These are phyloP conservation scores for Alternaria atra DNA, from an alignment of 2,329 filamentous ascomycete genomes.

Conservation along the genomic window DNA sequence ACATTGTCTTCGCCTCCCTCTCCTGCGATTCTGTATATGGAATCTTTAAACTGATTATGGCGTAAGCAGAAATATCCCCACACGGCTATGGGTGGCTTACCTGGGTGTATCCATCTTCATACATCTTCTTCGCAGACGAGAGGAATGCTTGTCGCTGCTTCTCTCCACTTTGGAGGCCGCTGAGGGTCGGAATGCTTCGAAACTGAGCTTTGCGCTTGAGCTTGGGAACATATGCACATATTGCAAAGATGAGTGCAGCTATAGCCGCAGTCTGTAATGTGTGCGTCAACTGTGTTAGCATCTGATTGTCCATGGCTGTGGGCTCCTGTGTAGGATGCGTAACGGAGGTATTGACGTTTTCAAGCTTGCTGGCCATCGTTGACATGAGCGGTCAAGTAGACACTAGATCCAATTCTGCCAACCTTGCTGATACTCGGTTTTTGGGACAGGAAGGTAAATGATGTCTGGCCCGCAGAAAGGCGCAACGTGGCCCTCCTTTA, in stretches of 20 bases:
- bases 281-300: constrained; percentile 26
- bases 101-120: constrained; percentile 40
- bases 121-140: constrained; percentile 35
- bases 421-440: not conserved
- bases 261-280: constrained; percentile 35
- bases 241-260: constrained; percentile 36
- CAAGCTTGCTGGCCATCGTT: constrained; percentile 5
- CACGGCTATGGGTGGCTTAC: constrained; percentile 11
- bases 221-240: constrained; percentile 31
- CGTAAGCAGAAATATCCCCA: constrained; percentile 10
- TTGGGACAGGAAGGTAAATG: not conserved
- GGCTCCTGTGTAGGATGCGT: not conserved
- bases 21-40: constrained; percentile 33
- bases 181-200: constrained; percentile 35
- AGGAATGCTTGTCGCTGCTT: constrained; percentile 36
- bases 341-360: not conserved
- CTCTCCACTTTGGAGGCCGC: constrained; percentile 18
- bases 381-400: not conserved
- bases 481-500: not conserved
- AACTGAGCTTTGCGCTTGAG: constrained; percentile 34
- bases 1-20: constrained; percentile 37
- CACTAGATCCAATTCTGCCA: not conserved
- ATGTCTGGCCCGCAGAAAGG: not conserved
- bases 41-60: constrained; percentile 38
- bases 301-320: constrained; percentile 30